Evolutionary conservation across 148 eudicot species (phyloP).

Genomic region (Vaccinium corymbosum): DNA sequence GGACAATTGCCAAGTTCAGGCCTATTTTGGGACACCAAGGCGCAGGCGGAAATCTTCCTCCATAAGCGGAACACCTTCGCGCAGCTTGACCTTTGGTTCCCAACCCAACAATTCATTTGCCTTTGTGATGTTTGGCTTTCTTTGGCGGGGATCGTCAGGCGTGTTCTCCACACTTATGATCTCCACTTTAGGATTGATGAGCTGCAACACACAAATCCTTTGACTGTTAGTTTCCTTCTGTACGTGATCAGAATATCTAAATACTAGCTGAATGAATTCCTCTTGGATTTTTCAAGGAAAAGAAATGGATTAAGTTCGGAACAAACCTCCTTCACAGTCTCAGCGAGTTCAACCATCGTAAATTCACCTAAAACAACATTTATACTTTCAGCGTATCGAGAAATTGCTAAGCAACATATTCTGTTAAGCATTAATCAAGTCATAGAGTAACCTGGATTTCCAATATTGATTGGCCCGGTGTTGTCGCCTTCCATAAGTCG

Average conservation of each 20-base stretch:
- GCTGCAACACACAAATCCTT: slow-evolving; percentile 36
- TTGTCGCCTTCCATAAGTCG: slow-evolving; percentile 79
- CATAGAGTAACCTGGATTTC: slow-evolving; percentile 65
- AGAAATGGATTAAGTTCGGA: neutral
- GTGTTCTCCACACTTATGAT: slow-evolving; percentile 76
- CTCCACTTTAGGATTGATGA: slow-evolving; percentile 70
- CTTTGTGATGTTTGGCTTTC: slow-evolving; percentile 83
- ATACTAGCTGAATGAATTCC: neutral
- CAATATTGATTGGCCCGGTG: slow-evolving; percentile 86
- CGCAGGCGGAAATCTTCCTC: slow-evolving; percentile 82
- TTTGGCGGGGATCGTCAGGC: slow-evolving; percentile 95
- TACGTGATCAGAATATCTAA: too few relatives aligned
- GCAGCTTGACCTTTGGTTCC: slow-evolving; percentile 83
- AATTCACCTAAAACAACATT: slow-evolving; percentile 66
- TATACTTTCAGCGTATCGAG: too few relatives aligned
- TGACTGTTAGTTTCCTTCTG: neutral
- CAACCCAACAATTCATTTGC: slow-evolving; percentile 83
- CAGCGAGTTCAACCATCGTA: slow-evolving; percentile 95
- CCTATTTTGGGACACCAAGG: slow-evolving; percentile 42
- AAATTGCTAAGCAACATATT: neutral
- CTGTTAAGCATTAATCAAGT: neutral
- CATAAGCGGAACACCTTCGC: slow-evolving; percentile 92
- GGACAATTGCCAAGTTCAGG: neutral
- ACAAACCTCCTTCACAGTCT: slow-evolving; percentile 91
- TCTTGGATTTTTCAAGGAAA: neutral